Percentiles rank a stretch among this genome's conserved stretches.
Conservation (phyloP, 805 yeast genomes). For the Blastobotrys muscicola region DNA sequence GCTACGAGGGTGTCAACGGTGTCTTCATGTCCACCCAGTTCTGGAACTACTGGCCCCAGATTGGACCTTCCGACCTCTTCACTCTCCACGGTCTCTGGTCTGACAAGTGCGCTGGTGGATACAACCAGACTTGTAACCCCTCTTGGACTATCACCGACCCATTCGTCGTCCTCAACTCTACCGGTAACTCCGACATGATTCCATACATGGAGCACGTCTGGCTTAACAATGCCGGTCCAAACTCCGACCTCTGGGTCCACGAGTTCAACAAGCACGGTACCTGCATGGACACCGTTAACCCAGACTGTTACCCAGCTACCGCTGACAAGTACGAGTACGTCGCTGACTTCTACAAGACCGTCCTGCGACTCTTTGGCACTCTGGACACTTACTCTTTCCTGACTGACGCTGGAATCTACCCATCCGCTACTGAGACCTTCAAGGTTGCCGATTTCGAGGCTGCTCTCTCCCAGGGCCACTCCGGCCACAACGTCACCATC, state of each 20-base stretch:
- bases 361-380: slow-evolving; percentile 46
- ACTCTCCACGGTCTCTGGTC: slow-evolving; percentile 89
- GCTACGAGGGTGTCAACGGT: slow-evolving; percentile 85
- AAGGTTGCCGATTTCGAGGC: slow-evolving; percentile 33
- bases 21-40: slow-evolving; percentile 77
- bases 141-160: slow-evolving; percentile 46
- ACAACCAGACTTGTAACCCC: slow-evolving; percentile 67
- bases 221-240: slow-evolving; percentile 65
- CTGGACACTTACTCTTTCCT: slow-evolving; percentile 64
- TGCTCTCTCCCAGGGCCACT: slow-evolving; percentile 29
- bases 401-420: slow-evolving; percentile 56
- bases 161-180: slow-evolving; percentile 33
- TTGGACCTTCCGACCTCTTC: slow-evolving; percentile 62
- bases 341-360: slow-evolving; percentile 58
- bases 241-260: slow-evolving; percentile 72
- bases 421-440: slow-evolving; percentile 49
- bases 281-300: slow-evolving; percentile 72
- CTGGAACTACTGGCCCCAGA: slow-evolving; percentile 78
- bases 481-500: slow-evolving; percentile 40
- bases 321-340: slow-evolving; percentile 34
- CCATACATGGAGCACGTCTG: slow-evolving; percentile 51
- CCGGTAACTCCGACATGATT: slow-evolving; percentile 41
- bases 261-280: slow-evolving; percentile 94
- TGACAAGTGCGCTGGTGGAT: slow-evolving; percentile 56
- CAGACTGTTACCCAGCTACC: slow-evolving; percentile 47